Evolutionary conservation across 2,329 filamentous ascomycete species (phyloP).

Genomic region (Sclerotiophoma versabilis): DNA sequence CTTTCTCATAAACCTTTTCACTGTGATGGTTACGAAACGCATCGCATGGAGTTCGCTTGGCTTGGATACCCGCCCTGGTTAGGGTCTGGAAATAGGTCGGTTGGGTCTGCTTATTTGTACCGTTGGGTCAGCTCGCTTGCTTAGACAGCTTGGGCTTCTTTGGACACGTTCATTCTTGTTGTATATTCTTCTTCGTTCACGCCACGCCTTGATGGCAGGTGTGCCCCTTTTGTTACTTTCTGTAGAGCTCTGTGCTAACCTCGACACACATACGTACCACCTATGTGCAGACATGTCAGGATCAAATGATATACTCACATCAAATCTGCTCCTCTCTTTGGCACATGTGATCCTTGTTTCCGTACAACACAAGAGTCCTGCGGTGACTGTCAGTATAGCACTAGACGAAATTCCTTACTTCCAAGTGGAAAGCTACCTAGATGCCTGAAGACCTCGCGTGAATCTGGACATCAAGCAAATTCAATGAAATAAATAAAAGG

Average conservation of each 20-base stretch:
- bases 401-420: no score
- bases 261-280: slow-evolving; percentile 15
- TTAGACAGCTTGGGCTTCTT: slow-evolving; percentile 8
- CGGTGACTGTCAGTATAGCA: no score
- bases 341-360: not conserved
- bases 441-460: no score
- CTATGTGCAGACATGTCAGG: slow-evolving; percentile 9
- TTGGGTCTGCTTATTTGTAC: slow-evolving; percentile 29
- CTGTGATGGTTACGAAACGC: slow-evolving; percentile 21
- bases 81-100: slow-evolving; percentile 19
- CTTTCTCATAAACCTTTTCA: slow-evolving; percentile 12
- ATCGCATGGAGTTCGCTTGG: slow-evolving; percentile 35
- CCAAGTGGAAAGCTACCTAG: no score
- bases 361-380: no score
- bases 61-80: slow-evolving; percentile 18
- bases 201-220: slow-evolving; percentile 15
- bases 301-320: slow-evolving; percentile 10
- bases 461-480: no score
- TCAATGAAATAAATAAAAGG: no score
- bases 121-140: slow-evolving; percentile 11
- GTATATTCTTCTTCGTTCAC: slow-evolving; percentile 20
- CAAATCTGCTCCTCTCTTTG: not conserved
- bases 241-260: slow-evolving; percentile 17
- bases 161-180: slow-evolving; percentile 13
- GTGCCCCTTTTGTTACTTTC: slow-evolving; percentile 10